Percentiles rank a stretch among this genome's conserved stretches.
These are phyloP conservation scores for Backusella morwellensis DNA, from an alignment of 192 early-diverging fungal genomes.

Conservation along the genomic window DNA sequence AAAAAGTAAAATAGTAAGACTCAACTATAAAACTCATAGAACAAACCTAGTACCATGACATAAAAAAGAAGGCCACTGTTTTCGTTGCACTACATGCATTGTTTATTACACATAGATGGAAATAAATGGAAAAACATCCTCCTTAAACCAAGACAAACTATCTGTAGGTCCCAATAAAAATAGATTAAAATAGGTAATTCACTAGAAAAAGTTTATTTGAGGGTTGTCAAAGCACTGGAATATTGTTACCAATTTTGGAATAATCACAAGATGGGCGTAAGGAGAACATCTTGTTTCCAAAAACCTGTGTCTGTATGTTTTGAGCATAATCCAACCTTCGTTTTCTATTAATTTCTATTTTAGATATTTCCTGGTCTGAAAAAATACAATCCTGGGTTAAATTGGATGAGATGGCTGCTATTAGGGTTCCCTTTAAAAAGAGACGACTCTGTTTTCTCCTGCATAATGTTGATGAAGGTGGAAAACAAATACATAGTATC, in stretches of 20 bases:
- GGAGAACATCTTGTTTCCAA: constrained; percentile 5
- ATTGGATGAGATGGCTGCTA: not conserved
- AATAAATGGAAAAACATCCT: not conserved
- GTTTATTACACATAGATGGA: not conserved
- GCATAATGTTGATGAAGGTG: not conserved
- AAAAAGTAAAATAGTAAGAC: not conserved
- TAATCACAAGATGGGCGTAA: constrained; percentile 1
- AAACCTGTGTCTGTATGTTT: constrained; percentile 9
- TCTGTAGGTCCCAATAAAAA: not conserved
- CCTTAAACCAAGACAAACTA: not conserved
- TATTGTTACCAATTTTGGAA: constrained; percentile 5
- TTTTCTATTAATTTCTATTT: not conserved
- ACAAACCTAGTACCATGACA: not conserved
- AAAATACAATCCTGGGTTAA: not conserved
- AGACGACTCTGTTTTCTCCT: not conserved
- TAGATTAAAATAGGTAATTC: not conserved
- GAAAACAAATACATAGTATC: not conserved
- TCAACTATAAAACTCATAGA: not conserved
- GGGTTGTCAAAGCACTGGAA: constrained; percentile 4
- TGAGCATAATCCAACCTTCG: not conserved
- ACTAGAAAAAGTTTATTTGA: constrained; percentile 4
- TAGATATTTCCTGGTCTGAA: not conserved
- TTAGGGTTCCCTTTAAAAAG: not conserved
- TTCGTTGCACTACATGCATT: not conserved
- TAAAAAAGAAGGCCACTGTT: not conserved